Evolutionary conservation across 2,329 filamentous ascomycete species (phyloP), one percentile per base, ranked within the genome.

Genomic region (Arthroderma sp.): DNA sequence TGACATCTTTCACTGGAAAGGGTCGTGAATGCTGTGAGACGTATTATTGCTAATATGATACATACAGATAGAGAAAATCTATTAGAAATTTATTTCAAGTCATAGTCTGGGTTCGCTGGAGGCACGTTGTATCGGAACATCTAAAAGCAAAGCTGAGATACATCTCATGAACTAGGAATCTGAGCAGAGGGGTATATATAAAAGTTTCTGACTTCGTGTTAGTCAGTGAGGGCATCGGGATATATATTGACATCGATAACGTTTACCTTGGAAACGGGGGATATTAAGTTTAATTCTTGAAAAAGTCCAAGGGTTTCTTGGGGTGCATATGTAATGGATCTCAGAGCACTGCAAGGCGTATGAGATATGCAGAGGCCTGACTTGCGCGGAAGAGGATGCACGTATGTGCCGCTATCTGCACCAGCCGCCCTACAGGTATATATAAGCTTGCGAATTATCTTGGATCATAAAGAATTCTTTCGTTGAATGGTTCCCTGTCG

Each of bases 1-100:
- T 25, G 25, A 58, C 17, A n/a, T 56, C 53, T 51, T 60, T 33
- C 31, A 28, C 5, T 58, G 53, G 56, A 54, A 43, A 8, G 19
- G 38, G 35, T 15, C 19, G 13, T 51, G 47, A 51, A 9, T 7
- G 41, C 8, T 33, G 25, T n/a, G 25, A 5, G 13, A 13, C 23
- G 25, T 17, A n/a, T 51, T 17, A 33, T 51, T 51, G n/a, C 11
- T 8, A 13, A 2, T 51, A 33, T 51, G 25, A 31, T 51, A 51
- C 15, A 51, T 33, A 51, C n/a, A 31, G 23, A 3, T 38, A 38
- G 47, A 31, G n/a, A n/a, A n/a, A 51, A 51, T 51, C 28, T 51
- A 51, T 51, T 33, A 13, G 33, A 11, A 49, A 19, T 51, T 2
- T 31, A 19, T 1, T 51, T 19, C n/a, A 47, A 15, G 9, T 23